phyloP scores from a whole-genome alignment of 2,329 filamentous ascomycete genomes.

The Passalora sequoiae region DNA sequence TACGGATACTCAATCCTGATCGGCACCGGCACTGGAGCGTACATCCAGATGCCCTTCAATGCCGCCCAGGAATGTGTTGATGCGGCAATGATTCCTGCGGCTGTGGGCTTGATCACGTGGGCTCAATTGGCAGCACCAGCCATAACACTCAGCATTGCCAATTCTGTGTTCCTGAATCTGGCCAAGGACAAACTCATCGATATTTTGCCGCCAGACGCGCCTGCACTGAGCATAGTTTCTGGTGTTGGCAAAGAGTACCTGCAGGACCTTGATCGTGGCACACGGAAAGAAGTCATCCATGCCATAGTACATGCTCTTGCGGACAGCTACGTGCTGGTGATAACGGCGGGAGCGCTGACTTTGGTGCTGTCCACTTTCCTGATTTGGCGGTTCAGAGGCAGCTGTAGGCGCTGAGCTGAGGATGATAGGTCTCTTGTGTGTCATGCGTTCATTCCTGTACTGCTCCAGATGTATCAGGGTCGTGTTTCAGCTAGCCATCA shows the following conservation, averaged over 20 bases:
- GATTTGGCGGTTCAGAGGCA: not conserved
- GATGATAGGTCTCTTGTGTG: no score
- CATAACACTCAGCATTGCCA: constrained; percentile 11
- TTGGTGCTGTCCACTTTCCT: constrained; percentile 6
- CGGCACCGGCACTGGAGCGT: constrained; percentile 10
- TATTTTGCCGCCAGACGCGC: not conserved
- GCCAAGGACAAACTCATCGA: not conserved
- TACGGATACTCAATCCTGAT: constrained; percentile 15
- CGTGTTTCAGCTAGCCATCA: no score
- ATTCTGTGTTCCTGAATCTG: constrained; percentile 11
- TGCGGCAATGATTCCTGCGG: not conserved
- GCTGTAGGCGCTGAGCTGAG: no score
- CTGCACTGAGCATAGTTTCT: constrained; percentile 4
- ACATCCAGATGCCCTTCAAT: constrained; percentile 10
- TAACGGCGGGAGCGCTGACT: constrained; percentile 9
- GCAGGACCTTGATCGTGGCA: constrained; percentile 2
- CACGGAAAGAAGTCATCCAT: constrained; percentile 6
- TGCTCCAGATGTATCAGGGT: no score
- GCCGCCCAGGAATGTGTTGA: constrained; percentile 4
- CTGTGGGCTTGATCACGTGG: constrained; percentile 9
- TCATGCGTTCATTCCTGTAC: no score
- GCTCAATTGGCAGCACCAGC: constrained; percentile 10
- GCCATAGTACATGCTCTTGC: constrained; percentile 8
- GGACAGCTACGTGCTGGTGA: constrained; percentile 10
- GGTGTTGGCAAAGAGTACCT: constrained; percentile 7